phyloP scores from a whole-genome alignment of 371 early-diverging fungal genomes.

The Synchytrium microbalum region DNA sequence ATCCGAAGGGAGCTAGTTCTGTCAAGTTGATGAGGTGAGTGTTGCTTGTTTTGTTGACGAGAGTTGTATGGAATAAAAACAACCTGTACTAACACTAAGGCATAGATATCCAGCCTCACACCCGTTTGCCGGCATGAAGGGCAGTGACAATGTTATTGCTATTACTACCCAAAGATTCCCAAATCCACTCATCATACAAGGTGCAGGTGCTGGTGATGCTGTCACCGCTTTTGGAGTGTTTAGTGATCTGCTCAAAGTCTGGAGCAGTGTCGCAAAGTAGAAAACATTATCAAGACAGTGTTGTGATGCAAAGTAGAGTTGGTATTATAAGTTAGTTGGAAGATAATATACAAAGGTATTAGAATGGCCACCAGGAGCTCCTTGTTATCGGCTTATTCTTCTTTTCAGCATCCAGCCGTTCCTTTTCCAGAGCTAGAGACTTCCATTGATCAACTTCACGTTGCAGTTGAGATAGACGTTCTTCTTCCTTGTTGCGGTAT shows the following conservation, averaged over 20 bases:
- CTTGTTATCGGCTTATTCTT: background rate
- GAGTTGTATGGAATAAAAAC: too few species aligned
- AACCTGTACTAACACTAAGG: background rate
- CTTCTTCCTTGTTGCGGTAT: background rate
- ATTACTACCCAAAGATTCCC: slow-evolving; percentile 91
- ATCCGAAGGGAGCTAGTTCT: slow-evolving; percentile 56
- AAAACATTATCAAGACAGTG: too few species aligned
- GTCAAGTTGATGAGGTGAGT: slow-evolving; percentile 69
- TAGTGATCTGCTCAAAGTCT: slow-evolving; percentile 65
- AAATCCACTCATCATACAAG: slow-evolving; percentile 88
- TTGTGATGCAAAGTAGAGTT: too few species aligned
- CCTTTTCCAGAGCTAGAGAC: background rate
- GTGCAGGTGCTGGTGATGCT: slow-evolving; percentile 94
- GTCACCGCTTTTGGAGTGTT: slow-evolving; percentile 95
- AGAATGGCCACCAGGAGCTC: background rate
- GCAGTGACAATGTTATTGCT: slow-evolving; percentile 93
- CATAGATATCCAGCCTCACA: slow-evolving; percentile 72
- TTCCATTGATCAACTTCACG: background rate
- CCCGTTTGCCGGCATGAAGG: slow-evolving; percentile 90
- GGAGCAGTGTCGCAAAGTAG: background rate
- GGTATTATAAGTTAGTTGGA: too few species aligned
- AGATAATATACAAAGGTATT: too few species aligned
- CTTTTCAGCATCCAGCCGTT: background rate
- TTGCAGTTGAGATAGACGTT: background rate
- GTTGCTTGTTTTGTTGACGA: background rate